phyloP scores from a whole-genome alignment of 345 rosid species.

The Brassica cretica region DNA sequence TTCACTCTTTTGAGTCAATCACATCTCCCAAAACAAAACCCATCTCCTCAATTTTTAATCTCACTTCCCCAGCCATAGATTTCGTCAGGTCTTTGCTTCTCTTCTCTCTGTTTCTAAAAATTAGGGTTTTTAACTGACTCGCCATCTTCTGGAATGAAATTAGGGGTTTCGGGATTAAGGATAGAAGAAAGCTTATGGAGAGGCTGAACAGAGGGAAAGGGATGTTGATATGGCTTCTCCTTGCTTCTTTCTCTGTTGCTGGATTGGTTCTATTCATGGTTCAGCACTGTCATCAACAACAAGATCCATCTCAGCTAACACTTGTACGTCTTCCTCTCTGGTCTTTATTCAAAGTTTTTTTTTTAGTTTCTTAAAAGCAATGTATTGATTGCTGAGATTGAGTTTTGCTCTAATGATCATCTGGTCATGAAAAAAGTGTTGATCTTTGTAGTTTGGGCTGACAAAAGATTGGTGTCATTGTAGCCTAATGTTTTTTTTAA shows the following conservation, averaged over 20 bases:
- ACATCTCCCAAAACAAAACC: not conserved
- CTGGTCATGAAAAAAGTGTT: not conserved
- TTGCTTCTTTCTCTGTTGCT: no score
- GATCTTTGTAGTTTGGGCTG: slow-evolving; percentile 9
- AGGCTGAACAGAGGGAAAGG: slow-evolving; percentile 76
- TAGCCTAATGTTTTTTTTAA: no score
- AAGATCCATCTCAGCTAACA: no score
- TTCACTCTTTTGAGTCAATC: slow-evolving; percentile 9
- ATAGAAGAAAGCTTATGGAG: slow-evolving; percentile 76
- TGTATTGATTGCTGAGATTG: no score
- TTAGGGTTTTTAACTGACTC: slow-evolving; percentile 22
- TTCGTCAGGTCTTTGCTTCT: slow-evolving; percentile 28
- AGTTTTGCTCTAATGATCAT: no score
- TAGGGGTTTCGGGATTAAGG: slow-evolving; percentile 89
- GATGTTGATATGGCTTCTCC: slow-evolving; percentile 34
- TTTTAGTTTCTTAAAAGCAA: no score
- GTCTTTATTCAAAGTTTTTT: no score
- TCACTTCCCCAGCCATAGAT: slow-evolving; percentile 25
- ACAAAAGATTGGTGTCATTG: not conserved
- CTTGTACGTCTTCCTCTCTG: no score
- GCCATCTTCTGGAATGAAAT: not conserved
- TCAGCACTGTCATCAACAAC: no score
- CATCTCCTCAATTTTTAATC: slow-evolving; percentile 15
- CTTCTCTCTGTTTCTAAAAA: not conserved
- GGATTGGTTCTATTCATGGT: no score